Conservation (phyloP, 176 grass and related monocot genomes). For the Saccharum officinarum region DNA sequence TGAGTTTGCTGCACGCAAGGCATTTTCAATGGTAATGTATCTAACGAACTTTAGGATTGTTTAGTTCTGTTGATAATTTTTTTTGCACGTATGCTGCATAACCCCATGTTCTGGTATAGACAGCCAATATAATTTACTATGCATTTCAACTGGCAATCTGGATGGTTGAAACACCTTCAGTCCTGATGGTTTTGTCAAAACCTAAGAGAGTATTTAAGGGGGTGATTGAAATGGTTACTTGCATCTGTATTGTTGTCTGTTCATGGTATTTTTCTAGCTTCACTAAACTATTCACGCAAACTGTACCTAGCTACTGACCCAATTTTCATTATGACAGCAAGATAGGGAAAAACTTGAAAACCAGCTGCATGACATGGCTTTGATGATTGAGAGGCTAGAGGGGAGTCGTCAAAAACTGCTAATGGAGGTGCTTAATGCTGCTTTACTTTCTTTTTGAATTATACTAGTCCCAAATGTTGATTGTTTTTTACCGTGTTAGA, state of each 20-base stretch:
- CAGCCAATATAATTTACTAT: background rate
- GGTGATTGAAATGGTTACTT: conserved; percentile 2
- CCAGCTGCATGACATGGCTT: conserved; percentile 88
- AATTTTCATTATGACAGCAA: conserved; percentile 43
- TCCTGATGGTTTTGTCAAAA: background rate
- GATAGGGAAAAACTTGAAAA: conserved; percentile 95
- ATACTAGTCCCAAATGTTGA: background rate
- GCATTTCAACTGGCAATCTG: background rate
- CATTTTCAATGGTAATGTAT: conserved; percentile 72
- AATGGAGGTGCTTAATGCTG: conserved; percentile 64
- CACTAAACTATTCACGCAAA: background rate
- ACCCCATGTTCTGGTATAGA: background rate
- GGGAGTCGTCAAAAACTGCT: conserved; percentile 90
- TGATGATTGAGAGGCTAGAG: conserved; percentile 95
- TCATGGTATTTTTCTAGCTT: conserved; percentile 27
- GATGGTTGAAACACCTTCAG: background rate
- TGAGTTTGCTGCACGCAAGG: conserved; percentile 62
- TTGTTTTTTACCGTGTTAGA: conserved; percentile 34
- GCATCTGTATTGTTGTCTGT: background rate
- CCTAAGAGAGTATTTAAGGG: background rate
- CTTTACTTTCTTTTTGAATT: conserved; percentile 37
- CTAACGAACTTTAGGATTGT: conserved; percentile 23
- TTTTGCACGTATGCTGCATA: conserved; percentile 17
- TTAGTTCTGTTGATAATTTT: background rate
- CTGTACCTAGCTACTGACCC: conserved; percentile 4